A percentile compares a stretch with the other conserved stretches of the same genome.
Evolutionary conservation across 1,139 yeast species (phyloP).

Genomic region (Saccharomyces hybrid): DNA sequence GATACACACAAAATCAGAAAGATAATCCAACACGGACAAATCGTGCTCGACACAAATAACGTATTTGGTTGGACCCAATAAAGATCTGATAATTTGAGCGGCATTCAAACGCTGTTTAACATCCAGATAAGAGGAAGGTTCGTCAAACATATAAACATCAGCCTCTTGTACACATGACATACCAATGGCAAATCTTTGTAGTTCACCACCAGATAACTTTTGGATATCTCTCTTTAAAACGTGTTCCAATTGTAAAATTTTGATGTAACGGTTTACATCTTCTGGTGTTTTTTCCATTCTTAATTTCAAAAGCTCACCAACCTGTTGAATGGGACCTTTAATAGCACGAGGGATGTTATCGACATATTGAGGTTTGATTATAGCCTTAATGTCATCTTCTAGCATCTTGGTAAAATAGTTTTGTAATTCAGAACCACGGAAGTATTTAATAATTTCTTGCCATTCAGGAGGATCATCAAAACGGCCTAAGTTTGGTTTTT

Average conservation of each 20-base stretch:
- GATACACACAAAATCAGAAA: constrained; percentile 94
- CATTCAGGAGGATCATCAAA: constrained; percentile 96
- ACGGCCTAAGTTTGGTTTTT: constrained; percentile 91
- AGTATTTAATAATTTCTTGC: constrained; percentile 84
- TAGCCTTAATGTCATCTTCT: constrained; percentile 89
- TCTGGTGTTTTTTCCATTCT: constrained; percentile 61
- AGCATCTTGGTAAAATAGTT: constrained; percentile 89
- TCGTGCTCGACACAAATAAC: constrained; percentile 98
- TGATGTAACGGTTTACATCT: constrained; percentile 54
- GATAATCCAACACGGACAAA: constrained; percentile 90
- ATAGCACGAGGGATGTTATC: constrained; percentile 95
- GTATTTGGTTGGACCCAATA: constrained; percentile 65
- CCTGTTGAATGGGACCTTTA: constrained; percentile 81
- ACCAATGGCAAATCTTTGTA: constrained; percentile 96
- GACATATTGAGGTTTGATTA: constrained; percentile 96
- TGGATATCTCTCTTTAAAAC: constrained; percentile 79
- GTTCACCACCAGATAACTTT: constrained; percentile 94
- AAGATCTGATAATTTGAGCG: constrained; percentile 84
- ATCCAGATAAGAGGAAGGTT: constrained; percentile 96
- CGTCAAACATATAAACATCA: constrained; percentile 97
- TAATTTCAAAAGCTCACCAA: constrained; percentile 71
- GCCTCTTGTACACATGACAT: constrained; percentile 95
- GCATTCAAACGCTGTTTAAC: constrained; percentile 98
- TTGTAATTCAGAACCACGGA: constrained; percentile 96
- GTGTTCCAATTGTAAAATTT: constrained; percentile 62